A percentile compares a stretch with the other conserved stretches of the same genome.
These are phyloP conservation scores for Phycomyces nitens DNA, from an alignment of 192 early-diverging fungal species.

Conservation along the genomic window DNA sequence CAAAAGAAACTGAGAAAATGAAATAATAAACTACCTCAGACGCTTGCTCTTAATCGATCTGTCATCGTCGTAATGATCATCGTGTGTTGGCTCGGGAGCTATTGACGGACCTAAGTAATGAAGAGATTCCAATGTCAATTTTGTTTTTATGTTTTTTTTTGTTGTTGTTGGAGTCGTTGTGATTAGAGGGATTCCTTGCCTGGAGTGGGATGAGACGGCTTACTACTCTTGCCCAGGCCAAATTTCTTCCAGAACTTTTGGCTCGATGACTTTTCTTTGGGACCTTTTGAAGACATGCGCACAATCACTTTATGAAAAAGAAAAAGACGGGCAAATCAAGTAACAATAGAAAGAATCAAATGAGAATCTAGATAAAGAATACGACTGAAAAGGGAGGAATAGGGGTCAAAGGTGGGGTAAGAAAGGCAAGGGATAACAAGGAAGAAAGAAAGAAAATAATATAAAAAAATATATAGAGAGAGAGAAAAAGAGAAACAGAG, in stretches of 20 bases:
- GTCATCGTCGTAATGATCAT: neutral
- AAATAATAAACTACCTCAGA: neutral
- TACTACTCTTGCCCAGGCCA: slow-evolving; percentile 24
- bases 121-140: neutral
- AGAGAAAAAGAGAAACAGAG: neutral
- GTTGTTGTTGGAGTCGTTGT: neutral
- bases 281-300: slow-evolving; percentile 17
- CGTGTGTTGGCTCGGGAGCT: neutral
- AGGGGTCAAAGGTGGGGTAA: neutral
- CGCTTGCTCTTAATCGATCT: neutral
- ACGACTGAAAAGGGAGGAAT: too few relatives aligned
- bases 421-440: neutral
- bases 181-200: neutral
- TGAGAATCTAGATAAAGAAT: neutral
- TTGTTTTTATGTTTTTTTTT: neutral
- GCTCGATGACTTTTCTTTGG: slow-evolving; percentile 23
- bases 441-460: neutral
- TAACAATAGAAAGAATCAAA: neutral
- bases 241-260: slow-evolving; percentile 31
- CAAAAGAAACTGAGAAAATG: neutral
- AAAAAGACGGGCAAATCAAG: neutral
- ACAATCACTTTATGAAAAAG: neutral
- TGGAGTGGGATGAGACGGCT: neutral
- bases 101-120: neutral
- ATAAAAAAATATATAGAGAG: neutral